phyloP scores from a whole-genome alignment of 148 eudicot genomes.

The Silene uniflora region DNA sequence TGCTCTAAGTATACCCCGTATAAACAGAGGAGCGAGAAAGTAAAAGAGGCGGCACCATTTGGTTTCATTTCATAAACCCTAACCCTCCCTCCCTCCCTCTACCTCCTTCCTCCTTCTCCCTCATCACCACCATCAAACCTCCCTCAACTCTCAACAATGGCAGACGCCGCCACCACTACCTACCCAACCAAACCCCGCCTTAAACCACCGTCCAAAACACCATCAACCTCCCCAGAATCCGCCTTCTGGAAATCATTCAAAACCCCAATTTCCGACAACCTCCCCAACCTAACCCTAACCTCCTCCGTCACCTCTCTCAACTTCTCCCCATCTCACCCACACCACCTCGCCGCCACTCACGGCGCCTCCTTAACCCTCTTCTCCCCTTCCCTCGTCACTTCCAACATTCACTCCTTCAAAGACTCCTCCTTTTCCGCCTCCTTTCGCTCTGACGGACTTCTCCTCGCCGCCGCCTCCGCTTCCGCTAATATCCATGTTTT shows the following conservation, averaged over 20 bases:
- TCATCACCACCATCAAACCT: too few species aligned
- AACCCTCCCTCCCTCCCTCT: too few species aligned
- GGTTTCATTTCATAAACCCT: too few species aligned
- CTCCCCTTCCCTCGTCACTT: slow-evolving; percentile 32
- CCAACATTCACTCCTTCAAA: slow-evolving; percentile 45
- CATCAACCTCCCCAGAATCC: slow-evolving; percentile 40
- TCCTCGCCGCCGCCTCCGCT: slow-evolving; percentile 57
- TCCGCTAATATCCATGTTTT: slow-evolving; percentile 58
- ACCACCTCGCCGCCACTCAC: slow-evolving; percentile 65
- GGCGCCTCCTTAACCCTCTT: slow-evolving; percentile 56
- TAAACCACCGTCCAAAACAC: slow-evolving; percentile 49
- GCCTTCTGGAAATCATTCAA: slow-evolving; percentile 84
- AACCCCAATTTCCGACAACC: slow-evolving; percentile 26
- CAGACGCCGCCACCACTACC: neutral
- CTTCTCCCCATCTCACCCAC: slow-evolving; percentile 57
- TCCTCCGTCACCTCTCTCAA: slow-evolving; percentile 54
- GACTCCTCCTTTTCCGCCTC: slow-evolving; percentile 63
- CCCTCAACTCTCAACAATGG: neutral
- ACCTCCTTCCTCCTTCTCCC: neutral
- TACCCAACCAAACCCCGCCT: slow-evolving; percentile 65
- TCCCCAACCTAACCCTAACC: slow-evolving; percentile 28
- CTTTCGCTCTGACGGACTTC: slow-evolving; percentile 65
- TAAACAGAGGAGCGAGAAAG: too few species aligned
- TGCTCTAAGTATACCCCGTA: too few species aligned
- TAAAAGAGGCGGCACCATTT: too few species aligned